These are phyloP conservation scores for Phytopythium sindhum DNA, from an alignment of 352 stramenopile species.

Conservation along the genomic window DNA sequence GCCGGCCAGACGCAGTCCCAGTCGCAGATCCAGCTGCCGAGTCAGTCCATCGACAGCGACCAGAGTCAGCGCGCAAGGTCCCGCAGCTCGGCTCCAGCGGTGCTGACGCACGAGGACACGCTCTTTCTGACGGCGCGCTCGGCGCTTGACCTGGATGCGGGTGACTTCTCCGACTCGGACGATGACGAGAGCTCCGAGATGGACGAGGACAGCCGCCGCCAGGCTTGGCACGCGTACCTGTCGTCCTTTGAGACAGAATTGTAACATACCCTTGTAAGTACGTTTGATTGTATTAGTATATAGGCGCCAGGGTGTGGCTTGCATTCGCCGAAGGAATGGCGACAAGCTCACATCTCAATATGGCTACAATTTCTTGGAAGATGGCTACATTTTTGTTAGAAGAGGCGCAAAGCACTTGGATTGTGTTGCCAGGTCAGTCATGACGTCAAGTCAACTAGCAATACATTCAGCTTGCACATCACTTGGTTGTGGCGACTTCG, in stretches of 20 bases:
- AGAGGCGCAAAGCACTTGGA: background rate
- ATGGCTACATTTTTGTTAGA: background rate
- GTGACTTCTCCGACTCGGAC: conserved; percentile 15
- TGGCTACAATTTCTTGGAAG: background rate
- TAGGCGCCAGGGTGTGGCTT: background rate
- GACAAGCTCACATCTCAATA: background rate
- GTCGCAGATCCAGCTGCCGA: conserved; percentile 14
- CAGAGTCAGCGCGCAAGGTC: conserved; percentile 6
- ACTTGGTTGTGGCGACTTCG: background rate
- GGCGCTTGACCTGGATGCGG: conserved; percentile 20
- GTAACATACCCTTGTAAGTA: background rate
- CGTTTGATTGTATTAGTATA: background rate
- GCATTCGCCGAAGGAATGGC: background rate
- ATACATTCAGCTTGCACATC: no score
- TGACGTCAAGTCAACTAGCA: no score
- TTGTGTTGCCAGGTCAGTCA: no score
- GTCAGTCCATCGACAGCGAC: background rate
- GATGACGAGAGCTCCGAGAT: conserved; percentile 4
- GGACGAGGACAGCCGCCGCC: conserved; percentile 3
- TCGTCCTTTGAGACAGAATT: conserved; percentile 4
- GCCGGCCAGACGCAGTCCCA: conserved; percentile 19
- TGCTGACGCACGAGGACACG: conserved; percentile 13
- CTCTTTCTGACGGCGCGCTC: conserved; percentile 16
- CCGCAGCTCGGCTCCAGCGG: conserved; percentile 1
- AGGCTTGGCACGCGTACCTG: conserved; percentile 1